A percentile compares a stretch with the other conserved stretches of the same genome.
Evolutionary conservation across 1,284 basidiomycete genomes (phyloP).

Genomic region (Cutaneotrichosporon daszewskae): DNA sequence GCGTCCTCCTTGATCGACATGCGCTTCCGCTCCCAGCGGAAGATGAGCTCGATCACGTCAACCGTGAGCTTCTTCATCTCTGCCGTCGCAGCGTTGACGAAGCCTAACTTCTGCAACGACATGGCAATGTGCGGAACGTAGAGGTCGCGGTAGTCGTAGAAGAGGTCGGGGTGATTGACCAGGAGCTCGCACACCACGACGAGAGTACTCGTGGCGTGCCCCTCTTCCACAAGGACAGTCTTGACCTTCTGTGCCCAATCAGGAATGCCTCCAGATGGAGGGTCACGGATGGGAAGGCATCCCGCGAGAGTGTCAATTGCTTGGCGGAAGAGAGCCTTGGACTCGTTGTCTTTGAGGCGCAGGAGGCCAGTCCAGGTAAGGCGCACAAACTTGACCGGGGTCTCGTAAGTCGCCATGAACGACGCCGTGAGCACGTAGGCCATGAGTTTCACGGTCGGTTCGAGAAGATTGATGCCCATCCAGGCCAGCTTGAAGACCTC

Average conservation of each 20-base stretch:
- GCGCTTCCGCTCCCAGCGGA: conserved; percentile 70
- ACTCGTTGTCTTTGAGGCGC: conserved; percentile 72
- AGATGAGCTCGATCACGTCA: conserved; percentile 79
- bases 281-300: conserved; percentile 61
- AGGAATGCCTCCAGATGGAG: conserved; percentile 56
- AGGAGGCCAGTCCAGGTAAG: conserved; percentile 94
- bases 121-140: conserved; percentile 96
- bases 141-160: conserved; percentile 86
- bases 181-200: conserved; percentile 88
- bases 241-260: conserved; percentile 89
- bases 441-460: conserved; percentile 83
- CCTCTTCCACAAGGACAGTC: conserved; percentile 83
- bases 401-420: conserved; percentile 87
- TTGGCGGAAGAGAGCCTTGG: conserved; percentile 67
- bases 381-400: conserved; percentile 86
- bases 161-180: conserved; percentile 83
- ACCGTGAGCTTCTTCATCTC: conserved; percentile 78
- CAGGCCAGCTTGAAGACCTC: conserved; percentile 95
- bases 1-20: conserved; percentile 49
- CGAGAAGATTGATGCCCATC: conserved; percentile 65
- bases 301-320: conserved; percentile 89
- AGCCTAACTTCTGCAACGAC: conserved; percentile 79
- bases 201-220: conserved; percentile 71
- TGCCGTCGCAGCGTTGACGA: conserved; percentile 64
- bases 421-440: conserved; percentile 90